Evolutionary conservation across 371 early-diverging fungal genomes (phyloP).

Genomic region (Mortierella sp.): DNA sequence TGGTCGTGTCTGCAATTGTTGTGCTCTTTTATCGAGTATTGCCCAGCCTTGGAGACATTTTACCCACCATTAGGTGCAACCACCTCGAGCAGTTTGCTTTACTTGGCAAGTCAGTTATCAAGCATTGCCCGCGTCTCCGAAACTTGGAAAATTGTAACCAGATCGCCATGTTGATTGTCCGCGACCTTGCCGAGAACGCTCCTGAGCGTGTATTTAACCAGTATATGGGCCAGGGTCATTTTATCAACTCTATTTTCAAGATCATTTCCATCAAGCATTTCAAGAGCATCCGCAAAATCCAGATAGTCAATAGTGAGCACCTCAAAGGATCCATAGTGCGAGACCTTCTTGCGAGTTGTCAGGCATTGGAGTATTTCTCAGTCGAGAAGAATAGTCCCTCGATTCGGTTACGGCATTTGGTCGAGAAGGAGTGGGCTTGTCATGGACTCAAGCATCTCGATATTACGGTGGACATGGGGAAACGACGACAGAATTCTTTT

Average conservation of each 20-base stretch:
- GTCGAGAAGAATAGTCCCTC: neutral
- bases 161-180: neutral
- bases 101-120: neutral
- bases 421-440: neutral
- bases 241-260: neutral
- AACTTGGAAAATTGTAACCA: neutral
- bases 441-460: neutral
- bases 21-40: neutral
- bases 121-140: neutral
- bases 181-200: neutral
- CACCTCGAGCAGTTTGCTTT: neutral
- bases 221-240: too few species aligned
- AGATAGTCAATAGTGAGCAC: neutral
- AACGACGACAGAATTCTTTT: neutral
- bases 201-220: too few species aligned
- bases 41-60: neutral
- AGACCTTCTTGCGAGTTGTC: neutral
- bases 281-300: neutral
- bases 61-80: neutral
- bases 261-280: neutral
- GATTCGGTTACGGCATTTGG: neutral
- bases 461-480: neutral
- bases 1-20: neutral
- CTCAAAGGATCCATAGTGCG: neutral
- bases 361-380: neutral